Percentiles rank a stretch among this genome's conserved stretches.
phyloP scores from a whole-genome alignment of 345 rosid genomes.

The Mallotus nudiflorus region DNA sequence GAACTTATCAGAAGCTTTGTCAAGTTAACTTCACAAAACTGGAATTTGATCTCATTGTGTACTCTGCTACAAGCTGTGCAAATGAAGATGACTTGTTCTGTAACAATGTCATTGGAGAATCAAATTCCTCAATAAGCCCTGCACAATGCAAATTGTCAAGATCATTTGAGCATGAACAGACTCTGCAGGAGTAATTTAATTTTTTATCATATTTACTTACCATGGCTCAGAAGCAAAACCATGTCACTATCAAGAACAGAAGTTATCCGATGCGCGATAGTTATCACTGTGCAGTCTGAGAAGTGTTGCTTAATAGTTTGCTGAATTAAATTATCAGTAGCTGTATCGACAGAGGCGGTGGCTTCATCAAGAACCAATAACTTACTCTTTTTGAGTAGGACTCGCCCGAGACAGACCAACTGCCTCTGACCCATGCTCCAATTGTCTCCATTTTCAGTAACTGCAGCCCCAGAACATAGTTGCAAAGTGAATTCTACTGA shows the following conservation, averaged over 20 bases:
- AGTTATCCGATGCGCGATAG: conserved; percentile 56
- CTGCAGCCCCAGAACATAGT: conserved; percentile 18
- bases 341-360: conserved; percentile 61
- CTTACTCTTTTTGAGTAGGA: conserved; percentile 50
- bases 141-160: not conserved
- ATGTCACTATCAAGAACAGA: conserved; percentile 55
- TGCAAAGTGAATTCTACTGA: not conserved
- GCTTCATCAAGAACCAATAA: conserved; percentile 64
- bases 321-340: conserved; percentile 61
- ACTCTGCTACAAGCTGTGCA: conserved; percentile 73
- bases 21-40: conserved; percentile 25
- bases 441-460: conserved; percentile 57
- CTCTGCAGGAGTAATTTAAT: not conserved
- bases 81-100: conserved; percentile 72
- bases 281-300: conserved; percentile 46
- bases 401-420: conserved; percentile 56
- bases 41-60: conserved; percentile 58
- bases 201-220: conserved; percentile 21
- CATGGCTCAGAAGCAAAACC: conserved; percentile 50
- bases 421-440: conserved; percentile 79
- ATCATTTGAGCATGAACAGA: not conserved
- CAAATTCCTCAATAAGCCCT: conserved; percentile 73
- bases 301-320: conserved; percentile 48
- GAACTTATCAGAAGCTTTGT: not conserved
- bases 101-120: conserved; percentile 55